Evolutionary conservation across 306 rosid genomes (phyloP).

Genomic region (Macrotyloma uniflorum): DNA sequence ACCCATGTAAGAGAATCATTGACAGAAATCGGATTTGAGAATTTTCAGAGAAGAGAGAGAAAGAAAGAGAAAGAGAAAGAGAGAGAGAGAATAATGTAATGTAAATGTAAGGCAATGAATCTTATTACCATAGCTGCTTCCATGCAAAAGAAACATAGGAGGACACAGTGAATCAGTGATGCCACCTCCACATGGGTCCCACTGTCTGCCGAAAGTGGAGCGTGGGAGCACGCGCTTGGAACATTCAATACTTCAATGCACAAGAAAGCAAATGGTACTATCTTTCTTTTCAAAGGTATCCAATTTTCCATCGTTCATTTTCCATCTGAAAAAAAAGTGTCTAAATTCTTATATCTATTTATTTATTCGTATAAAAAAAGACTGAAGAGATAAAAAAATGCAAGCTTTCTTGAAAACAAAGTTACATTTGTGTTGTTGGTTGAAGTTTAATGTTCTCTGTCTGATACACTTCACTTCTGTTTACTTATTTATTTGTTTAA

Average conservation of each 20-base stretch:
- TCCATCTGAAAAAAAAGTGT: not conserved
- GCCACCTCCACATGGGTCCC: constrained; percentile 33
- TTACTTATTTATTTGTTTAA: not conserved
- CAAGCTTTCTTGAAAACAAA: not conserved
- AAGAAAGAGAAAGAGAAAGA: not conserved
- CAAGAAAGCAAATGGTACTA: not conserved
- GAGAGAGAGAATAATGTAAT: not conserved
- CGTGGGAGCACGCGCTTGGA: constrained; percentile 35
- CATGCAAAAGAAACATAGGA: constrained; percentile 49
- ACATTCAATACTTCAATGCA: not conserved
- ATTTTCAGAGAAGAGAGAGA: constrained; percentile 18
- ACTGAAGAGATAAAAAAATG: not conserved
- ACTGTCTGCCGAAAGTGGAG: not conserved
- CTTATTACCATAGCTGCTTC: constrained; percentile 20
- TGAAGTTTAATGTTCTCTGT: not conserved
- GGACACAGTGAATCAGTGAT: constrained; percentile 36
- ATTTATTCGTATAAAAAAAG: not conserved
- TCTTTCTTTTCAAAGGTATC: constrained; percentile 33
- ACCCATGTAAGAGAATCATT: constrained; percentile 48
- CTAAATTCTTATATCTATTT: not conserved
- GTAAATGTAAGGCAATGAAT: constrained; percentile 20
- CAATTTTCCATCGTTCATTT: not conserved
- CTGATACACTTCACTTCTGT: not conserved
- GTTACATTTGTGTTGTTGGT: not conserved
- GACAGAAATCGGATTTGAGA: constrained; percentile 36